These are phyloP conservation scores for Penium margaritaceum DNA, from an alignment of 139 green algal genomes.

Conservation along the genomic window DNA sequence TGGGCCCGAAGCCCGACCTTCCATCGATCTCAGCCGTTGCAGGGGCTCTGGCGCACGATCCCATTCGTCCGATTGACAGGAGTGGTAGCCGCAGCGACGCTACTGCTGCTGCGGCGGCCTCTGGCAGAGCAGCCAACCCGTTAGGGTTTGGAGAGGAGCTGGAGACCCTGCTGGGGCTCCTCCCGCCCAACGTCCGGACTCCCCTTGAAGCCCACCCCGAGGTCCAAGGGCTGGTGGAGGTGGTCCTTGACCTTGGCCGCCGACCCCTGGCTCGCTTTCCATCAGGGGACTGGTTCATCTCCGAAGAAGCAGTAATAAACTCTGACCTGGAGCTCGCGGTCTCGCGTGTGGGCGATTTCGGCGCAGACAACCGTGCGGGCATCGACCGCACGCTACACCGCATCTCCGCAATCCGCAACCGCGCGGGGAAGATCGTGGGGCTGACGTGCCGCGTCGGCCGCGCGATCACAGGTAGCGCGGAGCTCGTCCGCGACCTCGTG, in stretches of 20 bases:
- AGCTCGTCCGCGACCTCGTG: constrained; percentile 49
- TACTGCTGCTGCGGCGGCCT: no score
- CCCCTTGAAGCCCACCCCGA: constrained; percentile 61
- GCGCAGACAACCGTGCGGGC: constrained; percentile 81
- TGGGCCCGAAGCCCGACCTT: no score
- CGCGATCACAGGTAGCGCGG: constrained; percentile 56
- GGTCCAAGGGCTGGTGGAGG: constrained; percentile 60
- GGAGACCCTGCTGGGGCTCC: constrained; percentile 68
- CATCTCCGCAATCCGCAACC: constrained; percentile 77
- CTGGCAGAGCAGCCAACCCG: no score
- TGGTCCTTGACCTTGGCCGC: constrained; percentile 79
- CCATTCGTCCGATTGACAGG: no score
- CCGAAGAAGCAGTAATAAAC: constrained; percentile 51
- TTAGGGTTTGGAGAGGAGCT: constrained; percentile 57
- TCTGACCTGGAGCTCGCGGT: no score
- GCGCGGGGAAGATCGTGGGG: constrained; percentile 59
- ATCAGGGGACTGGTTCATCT: constrained; percentile 53
- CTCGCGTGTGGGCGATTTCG: constrained; percentile 64
- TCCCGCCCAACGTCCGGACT: constrained; percentile 67
- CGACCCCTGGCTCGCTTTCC: constrained; percentile 68
- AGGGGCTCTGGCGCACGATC: no score
- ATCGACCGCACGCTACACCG: constrained; percentile 87
- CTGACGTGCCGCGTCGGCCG: constrained; percentile 72
- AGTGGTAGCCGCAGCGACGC: no score
- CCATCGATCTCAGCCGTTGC: no score